phyloP scores from a whole-genome alignment of 176 grass and related monocot species.

The Phragmites australis region DNA sequence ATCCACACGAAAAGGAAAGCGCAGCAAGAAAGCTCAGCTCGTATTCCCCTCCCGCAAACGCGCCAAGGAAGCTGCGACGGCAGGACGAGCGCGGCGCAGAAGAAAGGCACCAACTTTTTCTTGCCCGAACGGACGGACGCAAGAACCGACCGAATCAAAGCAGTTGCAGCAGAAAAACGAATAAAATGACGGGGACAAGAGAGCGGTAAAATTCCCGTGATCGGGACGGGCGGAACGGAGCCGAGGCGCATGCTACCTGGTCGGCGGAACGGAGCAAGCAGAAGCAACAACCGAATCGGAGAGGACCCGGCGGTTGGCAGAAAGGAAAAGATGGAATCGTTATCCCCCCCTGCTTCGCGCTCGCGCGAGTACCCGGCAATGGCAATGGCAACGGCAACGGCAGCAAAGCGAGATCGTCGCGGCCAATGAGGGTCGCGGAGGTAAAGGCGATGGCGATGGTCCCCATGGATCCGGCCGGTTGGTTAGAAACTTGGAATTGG shows the following conservation, averaged over 20 bases:
- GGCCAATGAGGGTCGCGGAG: neutral
- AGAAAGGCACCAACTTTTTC: constrained; percentile 32
- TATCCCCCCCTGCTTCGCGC: neutral
- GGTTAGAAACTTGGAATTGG: neutral
- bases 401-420: neutral
- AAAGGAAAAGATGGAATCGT: neutral
- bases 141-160: constrained; percentile 21
- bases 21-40: constrained; percentile 4
- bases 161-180: neutral
- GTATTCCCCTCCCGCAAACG: neutral
- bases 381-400: neutral
- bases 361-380: neutral
- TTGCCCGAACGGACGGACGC: neutral
- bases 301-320: neutral
- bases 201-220: constrained; percentile 31
- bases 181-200: neutral
- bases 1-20: constrained; percentile 43
- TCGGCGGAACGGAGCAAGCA: constrained; percentile 33
- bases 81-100: neutral
- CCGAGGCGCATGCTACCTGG: constrained; percentile 30
- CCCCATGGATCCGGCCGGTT: constrained; percentile 37
- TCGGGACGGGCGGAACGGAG: constrained; percentile 6
- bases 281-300: neutral
- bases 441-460: constrained; percentile 29
- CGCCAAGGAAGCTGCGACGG: neutral